Evolutionary conservation across 164 flowering plant genomes (phyloP), one percentile per base, ranked within the genome.

Genomic region (Warburgia ugandensis): DNA sequence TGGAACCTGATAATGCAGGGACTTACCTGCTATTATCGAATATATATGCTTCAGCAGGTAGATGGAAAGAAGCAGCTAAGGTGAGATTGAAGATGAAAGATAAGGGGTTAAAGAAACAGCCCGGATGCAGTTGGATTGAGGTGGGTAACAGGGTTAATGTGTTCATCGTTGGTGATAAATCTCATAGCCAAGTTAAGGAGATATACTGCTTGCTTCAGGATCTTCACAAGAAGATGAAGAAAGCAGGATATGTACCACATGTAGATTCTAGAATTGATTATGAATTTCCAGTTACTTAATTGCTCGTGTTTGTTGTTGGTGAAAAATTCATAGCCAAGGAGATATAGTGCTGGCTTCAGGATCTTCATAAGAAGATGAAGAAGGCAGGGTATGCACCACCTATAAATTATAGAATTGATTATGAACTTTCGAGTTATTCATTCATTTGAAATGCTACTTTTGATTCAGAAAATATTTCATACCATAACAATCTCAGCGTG

Each of bases 141-240:
- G 49, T 54, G 29, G 25, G 33, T 21, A 54, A 54, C n/a, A 54
- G 58, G 45, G 58, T 54, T 28, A 28, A 54, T 54, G 50, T 54
- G 39, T 54, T 54, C 44, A 39, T 54, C 31, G 48, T 43, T 21
- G 48, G 49, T 16, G 58, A 54, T 30, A 54, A 54, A 19, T 54
- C 48, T 54, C 58, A 54, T 42, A 19, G 40, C 19, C 48, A 43
- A 22, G 49, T 49, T 20, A 32, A 42, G 9, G 28, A 31, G 26
- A 54, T 54, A 3, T 54, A 54, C 31, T 31, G 21, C 19, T 42
- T 54, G 49, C 48, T 54, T 54, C 28, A 22, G 11, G 47, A 21
- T 21, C 13, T 54, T 7, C 31, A 54, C 22, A 17, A 11, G 37
- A 42, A 54, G 40, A 44, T 54, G 49, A 54, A 29, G 47, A 30